Evolutionary conservation across 2,329 filamentous ascomycete genomes (phyloP).

Genomic region (Fusarium sp.): DNA sequence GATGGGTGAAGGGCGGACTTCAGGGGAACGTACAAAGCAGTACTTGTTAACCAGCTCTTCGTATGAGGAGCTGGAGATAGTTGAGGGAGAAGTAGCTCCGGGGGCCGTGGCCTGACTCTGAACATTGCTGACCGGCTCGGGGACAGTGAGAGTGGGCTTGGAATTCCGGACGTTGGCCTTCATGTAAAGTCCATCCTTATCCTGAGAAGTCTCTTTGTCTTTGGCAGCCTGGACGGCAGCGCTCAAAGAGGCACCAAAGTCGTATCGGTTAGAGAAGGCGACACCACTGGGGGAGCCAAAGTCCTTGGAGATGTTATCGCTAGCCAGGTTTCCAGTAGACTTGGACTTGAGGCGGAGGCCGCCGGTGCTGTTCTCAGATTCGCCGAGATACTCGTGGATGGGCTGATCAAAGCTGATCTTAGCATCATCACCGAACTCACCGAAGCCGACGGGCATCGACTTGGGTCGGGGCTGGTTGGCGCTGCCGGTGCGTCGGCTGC

Average conservation of each 20-base stretch:
- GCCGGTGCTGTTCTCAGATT: slow-evolving; percentile 66
- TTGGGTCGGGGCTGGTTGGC: slow-evolving; percentile 61
- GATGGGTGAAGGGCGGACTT: slow-evolving; percentile 48
- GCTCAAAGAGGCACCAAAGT: slow-evolving; percentile 91
- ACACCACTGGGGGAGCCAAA: slow-evolving; percentile 71
- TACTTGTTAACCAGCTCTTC: slow-evolving; percentile 98
- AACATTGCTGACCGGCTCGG: slow-evolving; percentile 32
- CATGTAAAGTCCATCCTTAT: slow-evolving; percentile 70
- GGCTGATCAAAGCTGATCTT: slow-evolving; percentile 71
- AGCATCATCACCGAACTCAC: slow-evolving; percentile 77
- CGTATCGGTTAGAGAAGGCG: slow-evolving; percentile 92
- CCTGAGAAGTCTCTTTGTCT: slow-evolving; percentile 70
- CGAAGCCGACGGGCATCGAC: slow-evolving; percentile 70
- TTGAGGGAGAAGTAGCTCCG: slow-evolving; percentile 65
- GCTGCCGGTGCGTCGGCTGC: slow-evolving; percentile 66
- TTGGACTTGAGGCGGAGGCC: slow-evolving; percentile 78
- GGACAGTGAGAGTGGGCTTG: slow-evolving; percentile 46
- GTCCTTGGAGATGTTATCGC: slow-evolving; percentile 68
- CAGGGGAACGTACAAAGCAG: slow-evolving; percentile 93
- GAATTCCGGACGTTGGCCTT: slow-evolving; percentile 58
- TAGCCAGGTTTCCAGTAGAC: slow-evolving; percentile 72
- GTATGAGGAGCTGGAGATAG: slow-evolving; percentile 88
- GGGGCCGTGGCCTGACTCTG: slow-evolving; percentile 46
- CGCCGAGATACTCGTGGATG: slow-evolving; percentile 72
- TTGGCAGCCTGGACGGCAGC: slow-evolving; percentile 84